Conservation (phyloP, 768 basidiomycete species). For the Lactifluus subvellereus region DNA sequence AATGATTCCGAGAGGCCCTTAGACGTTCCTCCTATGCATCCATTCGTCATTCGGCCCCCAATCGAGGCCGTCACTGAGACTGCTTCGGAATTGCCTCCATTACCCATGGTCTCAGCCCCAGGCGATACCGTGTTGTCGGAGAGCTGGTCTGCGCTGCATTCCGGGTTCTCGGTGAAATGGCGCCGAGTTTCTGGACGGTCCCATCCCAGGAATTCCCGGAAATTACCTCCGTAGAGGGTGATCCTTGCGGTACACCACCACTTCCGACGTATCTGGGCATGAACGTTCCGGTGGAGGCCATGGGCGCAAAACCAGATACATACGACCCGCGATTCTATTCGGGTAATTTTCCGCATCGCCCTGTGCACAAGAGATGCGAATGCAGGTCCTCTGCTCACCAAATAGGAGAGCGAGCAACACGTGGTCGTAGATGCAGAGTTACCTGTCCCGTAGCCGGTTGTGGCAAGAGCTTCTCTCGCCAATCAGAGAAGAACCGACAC, state of each 20-base stretch:
- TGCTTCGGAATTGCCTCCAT: not conserved
- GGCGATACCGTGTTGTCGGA: not conserved
- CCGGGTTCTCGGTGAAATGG: too few relatives aligned
- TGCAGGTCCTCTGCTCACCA: not conserved
- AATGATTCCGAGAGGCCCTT: too few relatives aligned
- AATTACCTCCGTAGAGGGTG: too few relatives aligned
- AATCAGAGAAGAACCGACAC: slow-evolving; percentile 16
- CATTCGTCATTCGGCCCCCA: not conserved
- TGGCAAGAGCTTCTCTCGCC: slow-evolving; percentile 10
- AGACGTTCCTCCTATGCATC: too few relatives aligned
- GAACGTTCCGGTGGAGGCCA: not conserved
- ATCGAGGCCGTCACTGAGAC: not conserved
- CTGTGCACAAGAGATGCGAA: not conserved
- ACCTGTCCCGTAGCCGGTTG: too few relatives aligned
- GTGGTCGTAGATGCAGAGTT: too few relatives aligned
- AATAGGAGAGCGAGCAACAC: not conserved
- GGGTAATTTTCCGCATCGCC: not conserved
- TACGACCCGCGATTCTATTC: not conserved
- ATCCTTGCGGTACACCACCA: not conserved
- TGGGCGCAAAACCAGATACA: not conserved
- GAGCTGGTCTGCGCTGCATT: too few relatives aligned
- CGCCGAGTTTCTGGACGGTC: too few relatives aligned
- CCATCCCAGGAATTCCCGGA: too few relatives aligned
- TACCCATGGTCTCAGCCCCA: not conserved
- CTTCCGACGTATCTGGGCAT: not conserved